Percentiles rank a stretch among this genome's conserved stretches.
phyloP scores from a whole-genome alignment of 169 alveolate species.

The Eimeria falciformis region DNA sequence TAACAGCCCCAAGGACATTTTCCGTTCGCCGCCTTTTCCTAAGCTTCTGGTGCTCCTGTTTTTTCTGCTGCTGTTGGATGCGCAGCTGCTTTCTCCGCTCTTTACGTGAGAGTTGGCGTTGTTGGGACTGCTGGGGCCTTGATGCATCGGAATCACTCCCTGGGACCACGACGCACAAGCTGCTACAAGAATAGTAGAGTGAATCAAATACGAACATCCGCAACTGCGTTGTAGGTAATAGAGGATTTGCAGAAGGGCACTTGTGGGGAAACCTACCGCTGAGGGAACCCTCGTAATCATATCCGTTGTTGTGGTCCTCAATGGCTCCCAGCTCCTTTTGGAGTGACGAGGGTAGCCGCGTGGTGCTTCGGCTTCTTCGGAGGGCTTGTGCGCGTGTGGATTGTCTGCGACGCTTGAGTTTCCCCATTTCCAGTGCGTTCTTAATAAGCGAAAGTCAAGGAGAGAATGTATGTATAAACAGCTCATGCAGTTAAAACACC shows the following conservation, averaged over 20 bases:
- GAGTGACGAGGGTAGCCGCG: constrained; percentile 52
- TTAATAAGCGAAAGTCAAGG: no score
- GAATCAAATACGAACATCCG: not conserved
- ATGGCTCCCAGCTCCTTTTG: constrained; percentile 32
- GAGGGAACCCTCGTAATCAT: not conserved
- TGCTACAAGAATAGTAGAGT: not conserved
- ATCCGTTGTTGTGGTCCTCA: not conserved
- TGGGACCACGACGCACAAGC: not conserved
- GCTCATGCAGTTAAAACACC: no score
- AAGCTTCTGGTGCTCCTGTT: constrained; percentile 19
- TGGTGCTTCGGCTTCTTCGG: constrained; percentile 18
- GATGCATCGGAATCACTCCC: no score
- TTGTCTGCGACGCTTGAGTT: not conserved
- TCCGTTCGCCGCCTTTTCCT: not conserved
- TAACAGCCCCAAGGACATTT: not conserved
- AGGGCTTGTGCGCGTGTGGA: constrained; percentile 3
- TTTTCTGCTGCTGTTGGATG: constrained; percentile 58
- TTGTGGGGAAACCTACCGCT: not conserved
- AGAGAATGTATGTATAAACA: no score
- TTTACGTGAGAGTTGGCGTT: constrained; percentile 39
- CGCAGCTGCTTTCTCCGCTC: constrained; percentile 70
- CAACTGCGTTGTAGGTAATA: no score
- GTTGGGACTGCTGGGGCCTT: constrained; percentile 39
- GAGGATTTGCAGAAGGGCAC: not conserved
- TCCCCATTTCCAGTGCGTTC: constrained; percentile 36